Percentiles rank a stretch among this genome's conserved stretches.
Evolutionary conservation across 108 stramenopile genomes (phyloP).

Genomic region (Cyclotella baltica): DNA sequence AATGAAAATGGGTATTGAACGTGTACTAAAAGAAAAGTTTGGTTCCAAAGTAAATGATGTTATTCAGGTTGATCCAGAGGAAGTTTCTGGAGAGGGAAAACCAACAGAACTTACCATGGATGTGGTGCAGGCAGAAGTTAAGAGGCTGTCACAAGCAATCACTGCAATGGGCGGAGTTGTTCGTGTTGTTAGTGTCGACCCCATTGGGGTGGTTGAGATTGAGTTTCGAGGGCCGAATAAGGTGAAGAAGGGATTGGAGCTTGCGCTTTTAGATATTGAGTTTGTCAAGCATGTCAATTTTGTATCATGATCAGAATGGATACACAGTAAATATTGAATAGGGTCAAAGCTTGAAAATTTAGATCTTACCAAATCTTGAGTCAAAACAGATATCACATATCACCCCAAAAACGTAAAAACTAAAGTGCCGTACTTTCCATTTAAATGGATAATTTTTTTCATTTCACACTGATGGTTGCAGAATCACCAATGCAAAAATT

Average conservation of each 20-base stretch:
- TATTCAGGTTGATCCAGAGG: slow-evolving; percentile 62
- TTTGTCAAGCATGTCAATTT: slow-evolving; percentile 84
- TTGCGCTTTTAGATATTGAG: slow-evolving; percentile 83
- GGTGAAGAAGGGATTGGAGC: slow-evolving; percentile 79
- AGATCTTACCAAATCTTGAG: background rate
- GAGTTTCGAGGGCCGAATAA: slow-evolving; percentile 79
- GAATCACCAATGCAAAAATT: no score
- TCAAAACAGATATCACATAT: slow-evolving; percentile 68
- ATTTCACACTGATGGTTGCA: slow-evolving; percentile 32
- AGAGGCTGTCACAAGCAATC: slow-evolving; percentile 77
- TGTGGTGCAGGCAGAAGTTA: slow-evolving; percentile 73
- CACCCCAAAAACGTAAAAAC: slow-evolving; percentile 76
- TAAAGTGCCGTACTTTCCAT: slow-evolving; percentile 56
- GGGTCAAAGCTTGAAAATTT: no score
- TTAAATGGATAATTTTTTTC: slow-evolving; percentile 68
- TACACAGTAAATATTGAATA: no score
- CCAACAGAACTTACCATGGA: slow-evolving; percentile 66
- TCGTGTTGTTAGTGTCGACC: slow-evolving; percentile 69
- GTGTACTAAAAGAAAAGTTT: slow-evolving; percentile 92
- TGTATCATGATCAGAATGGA: slow-evolving; percentile 29
- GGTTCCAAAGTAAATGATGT: slow-evolving; percentile 79
- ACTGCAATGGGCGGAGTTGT: slow-evolving; percentile 86
- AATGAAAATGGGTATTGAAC: slow-evolving; percentile 99
- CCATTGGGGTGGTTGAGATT: slow-evolving; percentile 77
- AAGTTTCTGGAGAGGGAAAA: slow-evolving; percentile 52